A percentile compares a stretch with the other conserved stretches of the same genome.
Conservation (phyloP, 2,329 filamentous ascomycete species). For the Penicillium sp. region DNA sequence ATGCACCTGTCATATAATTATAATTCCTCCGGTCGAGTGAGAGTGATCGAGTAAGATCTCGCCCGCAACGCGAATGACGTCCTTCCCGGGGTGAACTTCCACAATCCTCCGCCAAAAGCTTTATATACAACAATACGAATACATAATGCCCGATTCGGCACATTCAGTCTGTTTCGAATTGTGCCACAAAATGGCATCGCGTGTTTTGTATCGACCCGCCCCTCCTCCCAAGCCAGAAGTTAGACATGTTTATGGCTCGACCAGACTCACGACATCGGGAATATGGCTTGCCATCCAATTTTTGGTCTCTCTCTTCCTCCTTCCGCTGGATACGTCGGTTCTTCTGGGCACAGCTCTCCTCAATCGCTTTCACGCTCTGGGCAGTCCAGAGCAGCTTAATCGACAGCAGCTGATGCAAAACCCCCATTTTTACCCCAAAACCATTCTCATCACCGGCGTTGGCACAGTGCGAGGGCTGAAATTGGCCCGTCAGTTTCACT, state of each 20-base stretch:
- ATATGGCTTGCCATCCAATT: not conserved
- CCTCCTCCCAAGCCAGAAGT: not conserved
- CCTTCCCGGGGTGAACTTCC: not conserved
- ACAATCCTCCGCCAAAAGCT: not conserved
- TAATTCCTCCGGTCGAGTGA: not conserved
- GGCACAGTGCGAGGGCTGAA: conserved; percentile 68
- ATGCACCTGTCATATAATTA: not conserved
- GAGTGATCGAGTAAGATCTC: not conserved
- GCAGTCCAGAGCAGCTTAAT: conserved; percentile 19
- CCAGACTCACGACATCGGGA: conserved; percentile 13
- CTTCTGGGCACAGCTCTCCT: conserved; percentile 35
- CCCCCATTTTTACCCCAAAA: conserved; percentile 45
- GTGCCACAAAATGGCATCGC: not conserved
- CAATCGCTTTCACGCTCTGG: conserved; percentile 25
- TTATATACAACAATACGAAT: not conserved
- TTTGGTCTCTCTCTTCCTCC: conserved; percentile 21
- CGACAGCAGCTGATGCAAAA: conserved; percentile 25
- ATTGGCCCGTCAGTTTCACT: conserved; percentile 62
- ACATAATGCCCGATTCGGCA: too few species aligned
- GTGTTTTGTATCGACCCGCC: not conserved
- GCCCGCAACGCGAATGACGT: not conserved
- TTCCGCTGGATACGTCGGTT: conserved; percentile 50
- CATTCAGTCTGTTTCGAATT: not conserved
- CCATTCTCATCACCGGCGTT: conserved; percentile 67
- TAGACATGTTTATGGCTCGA: not conserved